Percentiles rank a stretch among this genome's conserved stretches.
Conservation (phyloP, 768 basidiomycete species). For the Panaeolus cyanescens region DNA sequence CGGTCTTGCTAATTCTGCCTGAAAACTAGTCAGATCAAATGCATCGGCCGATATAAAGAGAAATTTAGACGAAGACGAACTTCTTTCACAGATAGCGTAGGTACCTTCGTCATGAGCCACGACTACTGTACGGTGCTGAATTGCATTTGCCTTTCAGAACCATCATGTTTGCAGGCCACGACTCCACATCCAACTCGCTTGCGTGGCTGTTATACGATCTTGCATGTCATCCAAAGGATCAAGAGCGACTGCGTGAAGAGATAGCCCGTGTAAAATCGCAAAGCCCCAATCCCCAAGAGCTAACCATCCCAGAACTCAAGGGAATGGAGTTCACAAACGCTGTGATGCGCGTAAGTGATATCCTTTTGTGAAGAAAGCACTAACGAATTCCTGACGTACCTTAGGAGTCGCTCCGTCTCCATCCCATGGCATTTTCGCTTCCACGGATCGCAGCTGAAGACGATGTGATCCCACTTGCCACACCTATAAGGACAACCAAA, state of each 20-base stretch:
- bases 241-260: conserved; percentile 11
- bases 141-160: conserved; percentile 4
- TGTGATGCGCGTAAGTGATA: conserved; percentile 7
- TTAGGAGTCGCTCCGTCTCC: conserved; percentile 8
- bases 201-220: conserved; percentile 13
- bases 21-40: conserved; percentile 1
- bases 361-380: background rate
- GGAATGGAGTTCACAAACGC: conserved; percentile 9
- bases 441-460: conserved; percentile 7
- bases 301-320: conserved; percentile 1
- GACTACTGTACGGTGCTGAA: background rate
- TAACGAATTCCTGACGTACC: no score
- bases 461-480: conserved; percentile 9
- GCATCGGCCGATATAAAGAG: conserved; percentile 5
- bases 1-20: background rate
- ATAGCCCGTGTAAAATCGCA: conserved; percentile 1
- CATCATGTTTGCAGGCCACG: conserved; percentile 14
- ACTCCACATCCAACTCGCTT: conserved; percentile 10
- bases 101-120: background rate
- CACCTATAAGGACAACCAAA: conserved; percentile 2
- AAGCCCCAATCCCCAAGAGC: conserved; percentile 4
- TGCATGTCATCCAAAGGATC: conserved; percentile 12
- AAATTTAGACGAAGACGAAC: conserved; percentile 9
- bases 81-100: conserved; percentile 10
- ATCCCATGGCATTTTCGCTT: conserved; percentile 9